phyloP scores from a whole-genome alignment of 106 monocot genomes.

The Dendrobium nobile region DNA sequence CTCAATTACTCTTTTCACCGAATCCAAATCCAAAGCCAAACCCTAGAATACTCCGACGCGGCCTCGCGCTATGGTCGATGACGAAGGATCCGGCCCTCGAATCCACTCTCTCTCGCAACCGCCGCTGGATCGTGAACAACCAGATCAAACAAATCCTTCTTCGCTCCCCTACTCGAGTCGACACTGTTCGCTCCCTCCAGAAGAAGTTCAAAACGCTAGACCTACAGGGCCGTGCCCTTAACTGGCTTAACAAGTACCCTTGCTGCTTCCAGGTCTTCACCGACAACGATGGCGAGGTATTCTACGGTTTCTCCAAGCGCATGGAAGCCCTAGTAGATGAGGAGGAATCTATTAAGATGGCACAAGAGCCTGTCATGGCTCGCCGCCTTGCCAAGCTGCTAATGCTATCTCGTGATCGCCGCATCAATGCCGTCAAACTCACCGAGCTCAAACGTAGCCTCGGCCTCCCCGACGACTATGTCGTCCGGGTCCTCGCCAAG shows the following conservation, averaged over 20 bases:
- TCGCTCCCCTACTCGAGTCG: conserved; percentile 42
- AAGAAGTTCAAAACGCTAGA: conserved; percentile 75
- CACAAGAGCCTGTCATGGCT: conserved; percentile 39
- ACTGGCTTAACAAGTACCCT: conserved; percentile 93
- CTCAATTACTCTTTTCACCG: conserved; percentile 14
- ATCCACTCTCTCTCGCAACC: conserved; percentile 82
- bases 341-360: conserved; percentile 30
- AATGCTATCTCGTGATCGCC: conserved; percentile 56
- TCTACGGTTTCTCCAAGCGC: conserved; percentile 72
- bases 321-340: conserved; percentile 69
- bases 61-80: conserved; percentile 61
- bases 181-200: conserved; percentile 81
- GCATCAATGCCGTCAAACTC: conserved; percentile 62
- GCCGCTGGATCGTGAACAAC: conserved; percentile 98
- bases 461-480: conserved; percentile 79
- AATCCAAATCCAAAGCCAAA: conserved; percentile 15
- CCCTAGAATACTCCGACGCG: conserved; percentile 5
- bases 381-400: conserved; percentile 66
- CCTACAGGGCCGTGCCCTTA: conserved; percentile 73
- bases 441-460: conserved; percentile 58
- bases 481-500: conserved; percentile 48
- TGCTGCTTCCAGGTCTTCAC: conserved; percentile 70
- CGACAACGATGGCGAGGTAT: conserved; percentile 21
- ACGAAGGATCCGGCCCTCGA: conserved; percentile 75
- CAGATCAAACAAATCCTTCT: conserved; percentile 95